A percentile compares a stretch with the other conserved stretches of the same genome.
These are phyloP conservation scores for Physaria fendleri DNA, from an alignment of 345 rosid species.

Conservation along the genomic window DNA sequence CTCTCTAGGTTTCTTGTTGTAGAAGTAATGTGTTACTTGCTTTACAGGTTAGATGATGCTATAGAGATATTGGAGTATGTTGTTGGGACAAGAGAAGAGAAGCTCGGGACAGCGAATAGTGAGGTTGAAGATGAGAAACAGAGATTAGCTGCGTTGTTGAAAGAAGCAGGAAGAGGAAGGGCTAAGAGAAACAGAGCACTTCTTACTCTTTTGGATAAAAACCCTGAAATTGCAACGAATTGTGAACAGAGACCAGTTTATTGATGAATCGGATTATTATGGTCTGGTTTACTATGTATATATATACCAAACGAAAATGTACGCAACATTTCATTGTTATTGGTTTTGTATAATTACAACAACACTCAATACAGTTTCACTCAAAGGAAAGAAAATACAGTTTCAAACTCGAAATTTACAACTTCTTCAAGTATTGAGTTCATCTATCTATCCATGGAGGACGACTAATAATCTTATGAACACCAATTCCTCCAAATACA, in stretches of 20 bases:
- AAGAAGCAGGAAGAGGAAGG: constrained; percentile 81
- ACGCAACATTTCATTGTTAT: too few species aligned
- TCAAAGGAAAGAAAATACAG: too few species aligned
- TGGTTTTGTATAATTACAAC: too few species aligned
- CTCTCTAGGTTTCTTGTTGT: neutral
- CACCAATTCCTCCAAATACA: too few species aligned
- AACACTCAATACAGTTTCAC: too few species aligned
- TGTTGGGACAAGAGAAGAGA: constrained; percentile 89
- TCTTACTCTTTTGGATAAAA: constrained; percentile 58
- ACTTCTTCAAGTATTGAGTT: too few species aligned
- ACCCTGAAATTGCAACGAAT: constrained; percentile 31
- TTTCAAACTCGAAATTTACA: too few species aligned
- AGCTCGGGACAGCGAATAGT: constrained; percentile 94
- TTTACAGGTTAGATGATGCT: constrained; percentile 78
- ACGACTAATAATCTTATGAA: too few species aligned
- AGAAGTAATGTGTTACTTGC: neutral
- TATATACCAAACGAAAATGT: constrained; percentile 24
- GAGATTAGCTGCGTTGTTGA: constrained; percentile 67
- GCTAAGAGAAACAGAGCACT: constrained; percentile 63
- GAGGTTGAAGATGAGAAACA: constrained; percentile 79
- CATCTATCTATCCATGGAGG: too few species aligned
- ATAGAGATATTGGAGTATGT: constrained; percentile 74
- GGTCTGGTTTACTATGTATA: constrained; percentile 23
- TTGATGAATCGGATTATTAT: constrained; percentile 23
- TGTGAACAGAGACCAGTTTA: constrained; percentile 30